Base-by-base conservation (phyloP, 2,329 filamentous ascomycete genomes). In the Xylaria sp. region DNA sequence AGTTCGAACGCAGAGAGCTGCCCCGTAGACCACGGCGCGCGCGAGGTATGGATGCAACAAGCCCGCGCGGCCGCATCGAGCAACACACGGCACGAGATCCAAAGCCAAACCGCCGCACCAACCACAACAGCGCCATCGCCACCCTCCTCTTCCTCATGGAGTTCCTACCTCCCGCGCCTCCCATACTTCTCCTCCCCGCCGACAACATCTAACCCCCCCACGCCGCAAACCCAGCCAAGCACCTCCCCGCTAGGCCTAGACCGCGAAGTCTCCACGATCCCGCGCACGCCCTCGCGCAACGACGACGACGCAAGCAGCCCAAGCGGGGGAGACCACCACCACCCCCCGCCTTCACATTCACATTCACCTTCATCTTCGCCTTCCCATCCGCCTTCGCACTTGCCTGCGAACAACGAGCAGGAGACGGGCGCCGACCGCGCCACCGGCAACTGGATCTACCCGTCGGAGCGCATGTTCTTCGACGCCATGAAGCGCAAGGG, bases 391-490 rank as follows among this genome's bases (percentile, higher is more conserved):
- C 40, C 5, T 12, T 10, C 3, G 32, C 48, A 29, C 4, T 13
- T 13, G 37, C 71, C 80, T 0, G 76, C 92, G 16, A 97, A 97
- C 81, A 86, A 88, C 69, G 93, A 98, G 81, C 82, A 87, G 70
- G 94, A 97, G 78, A 92, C 91, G 0, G 91, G 92, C 70, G 85
- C 89, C 25, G 90, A 93, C 75, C 83, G 85, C 60, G 79, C 83
- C 44, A 88, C 88, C 0, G 95, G 95, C 0, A 97, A 98, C 80
- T 99, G 96, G 96, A 91, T 99, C 69, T 99, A 99, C 81, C 96
- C 96, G 0, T 96, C 92, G 0, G 95, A 98, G 80, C 92, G 93
- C 78, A 97, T 98, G 90, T 99, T 99, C 85, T 98, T 98, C 83
- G 93, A 97, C 57, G 96, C 96, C 53, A 95, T 99, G 90, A 90